phyloP scores from a whole-genome alignment of 2,329 filamentous ascomycete genomes.

The Clarireedia homoeocarpa region DNA sequence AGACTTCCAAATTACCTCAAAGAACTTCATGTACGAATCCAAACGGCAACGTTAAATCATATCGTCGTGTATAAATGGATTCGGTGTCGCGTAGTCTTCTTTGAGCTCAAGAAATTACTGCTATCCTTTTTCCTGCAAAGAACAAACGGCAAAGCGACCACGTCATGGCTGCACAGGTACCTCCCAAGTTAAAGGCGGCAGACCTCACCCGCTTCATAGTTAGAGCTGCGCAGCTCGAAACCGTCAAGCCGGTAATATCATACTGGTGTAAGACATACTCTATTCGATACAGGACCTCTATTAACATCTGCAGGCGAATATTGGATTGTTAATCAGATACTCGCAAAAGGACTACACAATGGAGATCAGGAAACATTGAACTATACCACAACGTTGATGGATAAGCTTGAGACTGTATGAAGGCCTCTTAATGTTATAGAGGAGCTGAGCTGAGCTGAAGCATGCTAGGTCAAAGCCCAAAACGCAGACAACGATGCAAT shows the following conservation, averaged over 20 bases:
- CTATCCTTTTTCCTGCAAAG: neutral
- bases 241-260: slow-evolving; percentile 76
- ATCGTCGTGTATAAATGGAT: too few relatives aligned
- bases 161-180: slow-evolving; percentile 64
- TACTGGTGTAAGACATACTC: slow-evolving; percentile 75
- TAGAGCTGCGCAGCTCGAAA: slow-evolving; percentile 76
- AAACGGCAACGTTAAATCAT: too few relatives aligned
- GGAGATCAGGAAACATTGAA: slow-evolving; percentile 67
- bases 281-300: neutral
- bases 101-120: neutral
- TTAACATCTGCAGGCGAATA: slow-evolving; percentile 60
- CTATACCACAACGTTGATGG: slow-evolving; percentile 81
- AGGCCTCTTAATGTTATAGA: neutral
- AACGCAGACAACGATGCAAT: slow-evolving; percentile 76
- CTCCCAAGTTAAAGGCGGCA: slow-evolving; percentile 65
- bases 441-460: slow-evolving; percentile 3
- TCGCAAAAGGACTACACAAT: slow-evolving; percentile 71
- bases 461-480: slow-evolving; percentile 55
- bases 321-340: slow-evolving; percentile 87
- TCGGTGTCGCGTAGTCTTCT: neutral
- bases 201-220: slow-evolving; percentile 80
- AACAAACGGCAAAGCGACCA: neutral
- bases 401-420: slow-evolving; percentile 72
- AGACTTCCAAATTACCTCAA: too few relatives aligned
- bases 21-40: too few relatives aligned